These are phyloP conservation scores for Globisporangium paddicum DNA, from an alignment of 352 stramenopile species.

Conservation along the genomic window DNA sequence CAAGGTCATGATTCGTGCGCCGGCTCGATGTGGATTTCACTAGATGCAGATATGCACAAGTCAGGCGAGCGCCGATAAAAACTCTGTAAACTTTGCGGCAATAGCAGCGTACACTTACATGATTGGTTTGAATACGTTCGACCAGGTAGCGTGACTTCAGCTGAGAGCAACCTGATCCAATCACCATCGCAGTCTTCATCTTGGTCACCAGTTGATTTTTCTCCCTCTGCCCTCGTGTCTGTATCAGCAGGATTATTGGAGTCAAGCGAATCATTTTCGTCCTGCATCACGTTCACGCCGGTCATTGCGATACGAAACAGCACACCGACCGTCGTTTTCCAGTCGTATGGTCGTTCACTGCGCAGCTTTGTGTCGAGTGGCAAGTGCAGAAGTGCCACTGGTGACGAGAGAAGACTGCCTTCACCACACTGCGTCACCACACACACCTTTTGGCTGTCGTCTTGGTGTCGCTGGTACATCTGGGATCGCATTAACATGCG, in stretches of 20 bases:
- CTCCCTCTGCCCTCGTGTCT: background rate
- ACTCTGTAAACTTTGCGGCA: background rate
- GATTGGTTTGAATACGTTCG: slow-evolving; percentile 9
- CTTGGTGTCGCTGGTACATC: slow-evolving; percentile 53
- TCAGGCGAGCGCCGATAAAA: too few relatives aligned
- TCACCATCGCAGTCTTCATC: background rate
- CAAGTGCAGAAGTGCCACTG: too few relatives aligned
- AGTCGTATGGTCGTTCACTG: slow-evolving; percentile 7
- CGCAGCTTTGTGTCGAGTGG: background rate
- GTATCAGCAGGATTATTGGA: background rate
- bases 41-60: background rate
- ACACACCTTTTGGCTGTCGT: slow-evolving; percentile 20
- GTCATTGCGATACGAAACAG: slow-evolving; percentile 40
- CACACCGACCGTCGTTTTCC: slow-evolving; percentile 22
- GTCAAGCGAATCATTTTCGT: background rate
- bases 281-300: slow-evolving; percentile 14
- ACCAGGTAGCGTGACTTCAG: background rate
- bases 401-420: background rate
- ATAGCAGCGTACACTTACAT: slow-evolving; percentile 1
- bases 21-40: slow-evolving; percentile 6
- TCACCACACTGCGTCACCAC: background rate
- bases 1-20: background rate
- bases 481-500: slow-evolving; percentile 33
- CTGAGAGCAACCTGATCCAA: too few relatives aligned
- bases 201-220: background rate